phyloP scores from a whole-genome alignment of 2,329 filamentous ascomycete species.

The Neofusicoccum ribis region DNA sequence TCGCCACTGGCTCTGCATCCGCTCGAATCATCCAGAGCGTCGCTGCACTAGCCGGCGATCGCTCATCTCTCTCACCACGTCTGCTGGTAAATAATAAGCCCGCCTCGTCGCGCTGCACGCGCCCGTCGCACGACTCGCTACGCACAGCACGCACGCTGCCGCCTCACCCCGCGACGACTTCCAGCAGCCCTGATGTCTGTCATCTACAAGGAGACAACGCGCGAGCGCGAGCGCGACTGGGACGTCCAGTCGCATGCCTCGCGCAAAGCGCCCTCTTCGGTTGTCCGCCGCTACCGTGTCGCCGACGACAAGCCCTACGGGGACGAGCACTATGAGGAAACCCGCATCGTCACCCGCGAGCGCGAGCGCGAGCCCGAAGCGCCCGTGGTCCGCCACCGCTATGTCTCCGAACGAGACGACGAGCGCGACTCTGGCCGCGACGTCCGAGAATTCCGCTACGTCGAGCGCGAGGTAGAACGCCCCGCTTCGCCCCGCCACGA shows the following conservation, averaged over 20 bases:
- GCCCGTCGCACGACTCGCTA: conserved; percentile 14
- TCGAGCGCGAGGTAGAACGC: conserved; percentile 31
- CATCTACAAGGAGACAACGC: conserved; percentile 43
- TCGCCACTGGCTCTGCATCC: conserved; percentile 7
- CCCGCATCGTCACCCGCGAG: conserved; percentile 47
- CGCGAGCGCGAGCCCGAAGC: conserved; percentile 24
- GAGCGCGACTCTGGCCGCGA: conserved; percentile 27
- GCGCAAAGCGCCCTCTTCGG: conserved; percentile 48
- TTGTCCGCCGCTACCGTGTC: conserved; percentile 62
- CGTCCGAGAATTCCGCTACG: conserved; percentile 39
- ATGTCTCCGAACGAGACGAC: conserved; percentile 19
- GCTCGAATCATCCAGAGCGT: neutral
- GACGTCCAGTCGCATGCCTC: conserved; percentile 34
- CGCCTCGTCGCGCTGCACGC: conserved; percentile 5
- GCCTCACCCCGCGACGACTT: neutral
- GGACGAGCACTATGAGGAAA: conserved; percentile 46
- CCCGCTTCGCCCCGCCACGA: conserved; percentile 46
- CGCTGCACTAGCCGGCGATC: neutral
- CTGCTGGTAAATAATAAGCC: neutral
- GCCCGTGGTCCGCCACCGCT: neutral
- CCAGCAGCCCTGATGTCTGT: conserved; percentile 41
- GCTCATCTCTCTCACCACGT: neutral
- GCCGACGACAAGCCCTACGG: conserved; percentile 50
- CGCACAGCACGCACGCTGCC: conserved; percentile 16
- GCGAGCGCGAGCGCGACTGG: conserved; percentile 48